Base-by-base conservation (phyloP, 495 filamentous ascomycete genomes). In the Aspergillus biplanus region DNA sequence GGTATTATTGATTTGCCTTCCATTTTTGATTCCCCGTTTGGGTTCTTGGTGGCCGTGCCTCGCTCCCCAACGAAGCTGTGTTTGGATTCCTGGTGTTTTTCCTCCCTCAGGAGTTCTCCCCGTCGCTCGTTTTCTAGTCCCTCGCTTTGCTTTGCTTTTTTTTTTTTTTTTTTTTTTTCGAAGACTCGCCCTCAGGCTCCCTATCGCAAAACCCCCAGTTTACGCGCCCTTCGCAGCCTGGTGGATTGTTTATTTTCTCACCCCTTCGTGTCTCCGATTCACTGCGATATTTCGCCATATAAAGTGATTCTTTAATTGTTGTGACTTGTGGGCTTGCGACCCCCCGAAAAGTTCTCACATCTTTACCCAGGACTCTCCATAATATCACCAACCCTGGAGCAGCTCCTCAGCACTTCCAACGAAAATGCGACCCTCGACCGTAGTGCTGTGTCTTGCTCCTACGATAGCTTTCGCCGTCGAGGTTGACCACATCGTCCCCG, bases 361-460 rank as follows among this genome's bases (percentile, higher is more conserved):
- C 47, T n/a, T n/a, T 50, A 50, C 27, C 47, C 11, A 18, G 21
- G 5, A 6, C 16, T 50, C 5, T 50, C 47, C 2, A 18, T n/a
- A 44, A 44, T 50, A n/a, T 50, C 7, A 18, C 47, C 9, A 50
- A 21, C 47, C 21, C 11, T n/a, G 52, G 53, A 32, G 52, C 9
- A 11, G 7, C 37, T 15, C 33, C 33, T 50, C 37, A 34, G 18
- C 42, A 59, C 52, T 56, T 52, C 18, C 15, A 60, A 50, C 37
- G 21, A 71, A 64, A 63, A 79, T 79, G 77, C 75, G 72, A 50
- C 67, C 75, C 50, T 69, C 70, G 11, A 54, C 52, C 46, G 44
- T 77, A 37, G 66, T 79, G 32, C 56, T 68, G 12, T 70, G 66
- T 33, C 74, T 79, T 35, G 70, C 67, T n/a, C 77, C 77, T 16